These are phyloP conservation scores for Artemisia argyi DNA, from an alignment of 129 eudicot species.

Conservation along the genomic window DNA sequence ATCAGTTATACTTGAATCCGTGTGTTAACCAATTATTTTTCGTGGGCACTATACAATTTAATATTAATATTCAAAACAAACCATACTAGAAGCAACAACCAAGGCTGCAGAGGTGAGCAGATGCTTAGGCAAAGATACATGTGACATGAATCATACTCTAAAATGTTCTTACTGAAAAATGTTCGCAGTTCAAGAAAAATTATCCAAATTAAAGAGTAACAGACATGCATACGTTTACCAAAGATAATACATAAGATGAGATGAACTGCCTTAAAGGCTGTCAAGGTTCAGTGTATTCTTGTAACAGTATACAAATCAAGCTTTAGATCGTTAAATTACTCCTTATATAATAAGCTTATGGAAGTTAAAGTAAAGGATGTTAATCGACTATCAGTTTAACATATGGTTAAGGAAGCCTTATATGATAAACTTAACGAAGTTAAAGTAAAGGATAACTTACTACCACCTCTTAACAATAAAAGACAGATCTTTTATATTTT, in stretches of 20 bases:
- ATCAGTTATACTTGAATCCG: slow-evolving; percentile 46
- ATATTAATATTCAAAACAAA: slow-evolving; percentile 53
- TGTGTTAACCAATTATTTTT: slow-evolving; percentile 22
- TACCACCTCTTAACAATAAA: neutral
- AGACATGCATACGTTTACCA: slow-evolving; percentile 46
- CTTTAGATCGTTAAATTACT: neutral
- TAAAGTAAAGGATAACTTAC: neutral
- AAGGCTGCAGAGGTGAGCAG: slow-evolving; percentile 62
- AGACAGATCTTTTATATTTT: neutral
- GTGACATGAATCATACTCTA: slow-evolving; percentile 50
- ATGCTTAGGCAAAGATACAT: slow-evolving; percentile 53
- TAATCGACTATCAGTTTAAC: neutral
- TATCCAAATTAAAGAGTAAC: slow-evolving; percentile 56
- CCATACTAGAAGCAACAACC: slow-evolving; percentile 58
- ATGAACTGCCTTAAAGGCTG: slow-evolving; percentile 23
- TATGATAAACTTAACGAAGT: neutral
- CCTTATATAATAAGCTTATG: neutral
- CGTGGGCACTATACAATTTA: slow-evolving; percentile 60
- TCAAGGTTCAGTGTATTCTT: slow-evolving; percentile 23
- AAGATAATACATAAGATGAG: slow-evolving; percentile 28
- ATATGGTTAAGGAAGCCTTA: neutral
- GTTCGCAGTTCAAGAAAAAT: slow-evolving; percentile 49
- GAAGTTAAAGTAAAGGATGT: neutral
- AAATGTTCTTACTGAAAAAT: slow-evolving; percentile 38
- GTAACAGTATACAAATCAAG: neutral